A percentile compares a stretch with the other conserved stretches of the same genome.
Conservation (phyloP, 202 grass and related monocot genomes). For the Digitaria exilis region DNA sequence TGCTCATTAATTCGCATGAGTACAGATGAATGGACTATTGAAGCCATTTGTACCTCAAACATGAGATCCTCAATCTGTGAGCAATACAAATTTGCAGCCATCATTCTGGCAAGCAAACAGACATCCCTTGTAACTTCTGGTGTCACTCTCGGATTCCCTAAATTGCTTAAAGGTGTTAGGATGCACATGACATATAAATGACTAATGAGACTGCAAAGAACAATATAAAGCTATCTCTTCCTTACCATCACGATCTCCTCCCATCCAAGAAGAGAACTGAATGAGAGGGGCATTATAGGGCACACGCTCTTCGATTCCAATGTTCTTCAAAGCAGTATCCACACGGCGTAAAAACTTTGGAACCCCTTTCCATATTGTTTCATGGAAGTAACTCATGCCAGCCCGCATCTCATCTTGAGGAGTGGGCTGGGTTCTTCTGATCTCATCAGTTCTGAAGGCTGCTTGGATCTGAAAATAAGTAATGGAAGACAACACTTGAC, state of each 20-base stretch:
- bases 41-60: constrained; percentile 64
- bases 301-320: constrained; percentile 77
- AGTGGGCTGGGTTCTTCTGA: constrained; percentile 73
- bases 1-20: not conserved
- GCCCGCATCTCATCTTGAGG: constrained; percentile 95
- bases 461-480: constrained; percentile 29
- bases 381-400: constrained; percentile 96
- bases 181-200: constrained; percentile 8
- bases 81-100: constrained; percentile 88
- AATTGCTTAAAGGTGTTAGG: constrained; percentile 38
- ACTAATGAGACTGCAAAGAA: not conserved
- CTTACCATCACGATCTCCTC: constrained; percentile 89
- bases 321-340: constrained; percentile 91
- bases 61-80: constrained; percentile 89
- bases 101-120: constrained; percentile 89
- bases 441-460: constrained; percentile 91
- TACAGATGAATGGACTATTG: not conserved
- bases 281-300: constrained; percentile 43
- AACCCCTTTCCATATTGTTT: constrained; percentile 94
- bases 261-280: constrained; percentile 93
- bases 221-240: not conserved
- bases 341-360: constrained; percentile 84
- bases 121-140: constrained; percentile 93
- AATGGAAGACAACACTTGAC: not conserved
- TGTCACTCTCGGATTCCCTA: constrained; percentile 93